phyloP scores from a whole-genome alignment of 2,329 filamentous ascomycete genomes.

The Aureobasidium leucospermi region DNA sequence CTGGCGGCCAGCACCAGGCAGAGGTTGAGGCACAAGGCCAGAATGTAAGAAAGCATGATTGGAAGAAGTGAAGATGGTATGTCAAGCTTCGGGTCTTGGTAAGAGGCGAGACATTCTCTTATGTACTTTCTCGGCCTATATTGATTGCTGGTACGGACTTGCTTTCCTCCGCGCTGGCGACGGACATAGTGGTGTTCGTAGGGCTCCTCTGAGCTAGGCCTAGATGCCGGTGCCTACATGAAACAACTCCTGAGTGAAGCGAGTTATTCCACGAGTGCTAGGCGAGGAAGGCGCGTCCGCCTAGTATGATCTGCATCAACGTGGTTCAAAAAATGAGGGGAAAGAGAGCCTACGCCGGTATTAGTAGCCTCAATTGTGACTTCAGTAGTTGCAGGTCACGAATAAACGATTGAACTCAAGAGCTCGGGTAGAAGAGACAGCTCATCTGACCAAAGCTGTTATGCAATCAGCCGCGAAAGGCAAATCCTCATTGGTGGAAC shows the following conservation, averaged over 20 bases:
- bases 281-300: not conserved
- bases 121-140: not conserved
- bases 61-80: not conserved
- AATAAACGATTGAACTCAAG: not conserved
- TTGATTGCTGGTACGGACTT: not conserved
- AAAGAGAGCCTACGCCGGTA: not conserved
- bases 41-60: constrained; percentile 7
- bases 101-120: not conserved
- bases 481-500: not conserved
- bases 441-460: not conserved
- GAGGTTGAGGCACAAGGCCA: constrained; percentile 15
- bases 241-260: not conserved
- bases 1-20: constrained; percentile 22
- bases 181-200: no score
- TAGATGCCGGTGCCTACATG: not conserved
- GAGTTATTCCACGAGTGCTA: constrained; percentile 1
- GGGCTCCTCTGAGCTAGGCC: not conserved
- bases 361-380: not conserved
- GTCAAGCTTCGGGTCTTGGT: not conserved
- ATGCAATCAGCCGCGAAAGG: not conserved
- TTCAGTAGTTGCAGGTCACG: not conserved
- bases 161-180: not conserved
- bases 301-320: not conserved
- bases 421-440: not conserved
- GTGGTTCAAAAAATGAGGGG: not conserved